These are phyloP conservation scores for Zygoascus flipseniorum DNA, from an alignment of 805 yeast genomes.

Conservation along the genomic window DNA sequence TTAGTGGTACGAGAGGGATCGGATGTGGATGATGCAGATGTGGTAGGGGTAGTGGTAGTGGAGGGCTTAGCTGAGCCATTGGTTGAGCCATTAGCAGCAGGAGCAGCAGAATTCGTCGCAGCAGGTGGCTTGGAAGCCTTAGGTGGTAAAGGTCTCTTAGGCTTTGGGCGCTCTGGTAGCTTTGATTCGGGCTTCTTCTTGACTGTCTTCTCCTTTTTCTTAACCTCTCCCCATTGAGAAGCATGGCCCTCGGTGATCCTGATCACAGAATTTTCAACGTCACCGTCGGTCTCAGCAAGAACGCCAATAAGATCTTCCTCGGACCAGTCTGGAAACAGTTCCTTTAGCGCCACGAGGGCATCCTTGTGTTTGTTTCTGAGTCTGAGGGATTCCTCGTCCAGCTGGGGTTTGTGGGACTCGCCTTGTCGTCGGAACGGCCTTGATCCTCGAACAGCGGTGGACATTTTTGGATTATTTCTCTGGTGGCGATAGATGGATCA, in stretches of 20 bases:
- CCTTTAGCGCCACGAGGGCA: constrained; percentile 51
- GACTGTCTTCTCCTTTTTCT: constrained; percentile 33
- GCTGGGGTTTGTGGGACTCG: constrained; percentile 3
- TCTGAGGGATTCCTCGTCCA: constrained; percentile 25
- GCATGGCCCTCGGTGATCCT: constrained; percentile 87
- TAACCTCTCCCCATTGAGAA: constrained; percentile 89
- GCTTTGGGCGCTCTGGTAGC: constrained; percentile 4
- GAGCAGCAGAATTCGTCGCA: constrained; percentile 5
- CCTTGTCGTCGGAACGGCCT: background rate
- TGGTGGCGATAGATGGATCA: background rate
- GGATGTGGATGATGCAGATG: background rate
- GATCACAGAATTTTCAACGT: constrained; percentile 72
- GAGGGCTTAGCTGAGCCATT: background rate
- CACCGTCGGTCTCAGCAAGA: constrained; percentile 62
- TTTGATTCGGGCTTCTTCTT: constrained; percentile 18
- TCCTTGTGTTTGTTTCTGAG: constrained; percentile 25
- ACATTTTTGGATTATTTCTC: background rate
- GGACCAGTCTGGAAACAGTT: constrained; percentile 94
- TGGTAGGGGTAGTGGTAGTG: background rate
- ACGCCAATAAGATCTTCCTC: constrained; percentile 71
- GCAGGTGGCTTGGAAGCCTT: constrained; percentile 1
- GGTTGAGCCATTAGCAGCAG: background rate
- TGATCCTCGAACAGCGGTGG: background rate
- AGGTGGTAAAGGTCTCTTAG: constrained; percentile 1
- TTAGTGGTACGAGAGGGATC: constrained; percentile 9